These are phyloP conservation scores for Ceratocystis diversiconidia DNA, from an alignment of 2,329 filamentous ascomycete species.

Conservation along the genomic window DNA sequence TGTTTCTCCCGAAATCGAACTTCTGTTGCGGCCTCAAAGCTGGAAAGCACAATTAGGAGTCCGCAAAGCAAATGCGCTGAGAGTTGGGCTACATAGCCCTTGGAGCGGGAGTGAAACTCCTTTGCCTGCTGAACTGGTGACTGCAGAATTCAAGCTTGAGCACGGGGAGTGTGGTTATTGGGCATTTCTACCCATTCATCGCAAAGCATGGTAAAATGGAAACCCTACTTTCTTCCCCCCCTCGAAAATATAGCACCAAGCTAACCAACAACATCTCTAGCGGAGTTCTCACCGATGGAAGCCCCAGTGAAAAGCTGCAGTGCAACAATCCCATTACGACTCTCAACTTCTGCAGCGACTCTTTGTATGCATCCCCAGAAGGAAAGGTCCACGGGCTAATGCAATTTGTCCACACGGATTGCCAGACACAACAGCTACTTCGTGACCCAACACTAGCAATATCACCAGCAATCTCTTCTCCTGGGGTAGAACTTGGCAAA, in stretches of 20 bases:
- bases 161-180: conserved; percentile 14
- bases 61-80: conserved; percentile 9
- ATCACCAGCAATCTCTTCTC: background rate
- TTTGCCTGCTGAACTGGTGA: conserved; percentile 5
- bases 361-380: conserved; percentile 2
- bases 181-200: conserved; percentile 14
- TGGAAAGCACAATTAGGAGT: conserved; percentile 11
- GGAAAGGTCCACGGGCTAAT: conserved; percentile 8
- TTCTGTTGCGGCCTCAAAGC: conserved; percentile 9
- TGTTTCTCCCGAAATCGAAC: background rate
- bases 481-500: conserved; percentile 14
- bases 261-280: background rate
- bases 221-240: background rate
- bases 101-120: conserved; percentile 11
- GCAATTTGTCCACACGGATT: conserved; percentile 14
- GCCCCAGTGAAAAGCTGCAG: background rate
- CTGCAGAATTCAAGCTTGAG: conserved; percentile 1
- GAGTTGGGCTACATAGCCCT: background rate
- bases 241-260: background rate
- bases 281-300: conserved; percentile 7
- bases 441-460: background rate
- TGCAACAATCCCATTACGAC: conserved; percentile 4
- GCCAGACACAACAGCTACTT: conserved; percentile 7
- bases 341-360: conserved; percentile 11
- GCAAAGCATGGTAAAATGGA: conserved; percentile 10